Conservation (phyloP, 1,284 basidiomycete genomes). For the Trichosporon inkin region DNA sequence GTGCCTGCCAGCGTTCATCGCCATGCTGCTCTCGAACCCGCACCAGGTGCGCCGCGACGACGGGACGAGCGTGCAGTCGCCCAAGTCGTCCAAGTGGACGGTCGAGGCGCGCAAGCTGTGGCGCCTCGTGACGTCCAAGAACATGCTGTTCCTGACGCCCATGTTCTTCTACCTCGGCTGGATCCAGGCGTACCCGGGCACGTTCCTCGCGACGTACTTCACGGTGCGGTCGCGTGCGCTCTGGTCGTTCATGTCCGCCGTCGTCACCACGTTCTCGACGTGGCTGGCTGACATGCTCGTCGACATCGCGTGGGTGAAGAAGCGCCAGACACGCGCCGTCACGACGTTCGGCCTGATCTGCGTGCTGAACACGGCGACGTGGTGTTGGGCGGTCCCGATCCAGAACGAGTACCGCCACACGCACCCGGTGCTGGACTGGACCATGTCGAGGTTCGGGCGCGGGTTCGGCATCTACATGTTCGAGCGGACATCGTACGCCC, state of each 20-base stretch:
- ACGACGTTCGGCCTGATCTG: conserved; percentile 7
- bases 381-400: conserved; percentile 15
- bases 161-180: conserved; percentile 30
- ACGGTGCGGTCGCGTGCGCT: conserved; percentile 35
- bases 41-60: conserved; percentile 33
- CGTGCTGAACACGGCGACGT: conserved; percentile 10
- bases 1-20: conserved; percentile 24
- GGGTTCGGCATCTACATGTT: conserved; percentile 21
- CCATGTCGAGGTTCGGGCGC: conserved; percentile 11
- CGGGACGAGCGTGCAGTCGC: conserved; percentile 25
- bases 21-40: conserved; percentile 28
- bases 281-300: conserved; percentile 16
- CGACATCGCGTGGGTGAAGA: conserved; percentile 11
- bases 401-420: conserved; percentile 17
- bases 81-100: conserved; percentile 5
- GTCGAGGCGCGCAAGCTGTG: conserved; percentile 26
- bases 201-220: conserved; percentile 35
- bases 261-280: conserved; percentile 9
- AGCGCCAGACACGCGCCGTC: conserved; percentile 11
- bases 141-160: conserved; percentile 25
- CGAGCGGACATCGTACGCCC: conserved; percentile 11
- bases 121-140: conserved; percentile 9
- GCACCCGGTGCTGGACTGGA: conserved; percentile 16
- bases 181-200: conserved; percentile 27
- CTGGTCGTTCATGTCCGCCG: conserved; percentile 20